A percentile compares a stretch with the other conserved stretches of the same genome.
Conservation (phyloP, 179 eudicot species). For the Pouteria campechiana region DNA sequence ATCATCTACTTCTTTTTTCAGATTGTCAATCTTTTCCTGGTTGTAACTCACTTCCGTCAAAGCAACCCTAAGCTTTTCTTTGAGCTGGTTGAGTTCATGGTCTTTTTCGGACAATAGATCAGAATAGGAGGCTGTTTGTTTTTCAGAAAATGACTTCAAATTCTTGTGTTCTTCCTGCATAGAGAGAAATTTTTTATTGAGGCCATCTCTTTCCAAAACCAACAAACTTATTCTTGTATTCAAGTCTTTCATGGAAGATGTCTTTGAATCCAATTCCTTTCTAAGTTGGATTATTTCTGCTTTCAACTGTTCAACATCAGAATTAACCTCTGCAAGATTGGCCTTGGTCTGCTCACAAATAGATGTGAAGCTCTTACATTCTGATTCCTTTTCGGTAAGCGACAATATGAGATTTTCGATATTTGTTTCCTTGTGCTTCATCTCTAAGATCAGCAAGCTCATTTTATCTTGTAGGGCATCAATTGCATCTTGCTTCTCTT, state of each 20-base stretch:
- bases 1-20: conserved; percentile 43
- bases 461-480: conserved; percentile 49
- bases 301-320: conserved; percentile 30
- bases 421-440: conserved; percentile 52
- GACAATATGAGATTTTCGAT: conserved; percentile 30
- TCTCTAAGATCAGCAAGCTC: conserved; percentile 41
- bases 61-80: conserved; percentile 30
- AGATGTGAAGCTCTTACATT: conserved; percentile 24
- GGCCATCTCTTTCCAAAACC: conserved; percentile 34
- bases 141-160: conserved; percentile 29
- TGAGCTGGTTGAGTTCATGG: conserved; percentile 27
- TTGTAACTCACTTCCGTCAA: conserved; percentile 23
- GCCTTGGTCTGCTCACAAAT: conserved; percentile 23
- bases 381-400: conserved; percentile 42
- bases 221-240: conserved; percentile 30
- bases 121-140: conserved; percentile 40
- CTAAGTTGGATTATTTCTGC: conserved; percentile 23
- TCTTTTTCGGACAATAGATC: conserved; percentile 46
- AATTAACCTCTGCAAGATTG: conserved; percentile 28
- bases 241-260: conserved; percentile 24
- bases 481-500: conserved; percentile 48
- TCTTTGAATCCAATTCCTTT: conserved; percentile 47
- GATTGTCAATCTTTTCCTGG: conserved; percentile 30
- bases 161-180: conserved; percentile 30
- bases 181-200: conserved; percentile 17